Conservation (phyloP, 345 rosid species). For the Melaleuca alternifolia region DNA sequence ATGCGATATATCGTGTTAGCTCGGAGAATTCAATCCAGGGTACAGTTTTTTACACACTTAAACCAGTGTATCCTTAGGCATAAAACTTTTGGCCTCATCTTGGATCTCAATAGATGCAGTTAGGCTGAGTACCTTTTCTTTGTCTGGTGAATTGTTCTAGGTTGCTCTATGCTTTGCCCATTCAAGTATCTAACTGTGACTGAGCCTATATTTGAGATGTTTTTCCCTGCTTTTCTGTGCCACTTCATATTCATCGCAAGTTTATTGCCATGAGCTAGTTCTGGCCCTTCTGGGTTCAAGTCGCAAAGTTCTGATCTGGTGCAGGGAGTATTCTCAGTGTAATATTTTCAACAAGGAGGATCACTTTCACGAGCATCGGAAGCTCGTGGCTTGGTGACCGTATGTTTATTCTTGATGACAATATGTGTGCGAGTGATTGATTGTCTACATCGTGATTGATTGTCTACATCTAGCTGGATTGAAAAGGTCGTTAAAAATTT, state of each 20-base stretch:
- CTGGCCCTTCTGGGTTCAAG: not conserved
- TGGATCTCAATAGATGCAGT: not conserved
- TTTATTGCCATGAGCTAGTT: not conserved
- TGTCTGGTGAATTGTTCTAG: not conserved
- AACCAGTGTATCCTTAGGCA: not conserved
- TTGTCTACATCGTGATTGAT: not conserved
- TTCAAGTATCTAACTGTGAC: not conserved
- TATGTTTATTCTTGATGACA: not conserved
- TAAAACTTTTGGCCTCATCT: not conserved
- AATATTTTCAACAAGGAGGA: not conserved
- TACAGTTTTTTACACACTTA: not conserved
- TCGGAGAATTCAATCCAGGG: not conserved
- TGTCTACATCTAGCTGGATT: not conserved
- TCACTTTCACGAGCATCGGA: not conserved
- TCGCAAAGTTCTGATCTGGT: not conserved
- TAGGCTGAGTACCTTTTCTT: not conserved
- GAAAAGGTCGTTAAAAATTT: not conserved
- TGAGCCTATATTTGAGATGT: not conserved
- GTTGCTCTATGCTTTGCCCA: not conserved
- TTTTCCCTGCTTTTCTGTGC: not conserved
- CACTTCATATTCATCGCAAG: not conserved
- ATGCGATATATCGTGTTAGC: not conserved
- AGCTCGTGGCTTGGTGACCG: not conserved
- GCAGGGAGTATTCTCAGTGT: not conserved
- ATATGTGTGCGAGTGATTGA: not conserved